Conservation (phyloP, 768 basidiomycete species). For the Cystofilobasidium capitatum region DNA sequence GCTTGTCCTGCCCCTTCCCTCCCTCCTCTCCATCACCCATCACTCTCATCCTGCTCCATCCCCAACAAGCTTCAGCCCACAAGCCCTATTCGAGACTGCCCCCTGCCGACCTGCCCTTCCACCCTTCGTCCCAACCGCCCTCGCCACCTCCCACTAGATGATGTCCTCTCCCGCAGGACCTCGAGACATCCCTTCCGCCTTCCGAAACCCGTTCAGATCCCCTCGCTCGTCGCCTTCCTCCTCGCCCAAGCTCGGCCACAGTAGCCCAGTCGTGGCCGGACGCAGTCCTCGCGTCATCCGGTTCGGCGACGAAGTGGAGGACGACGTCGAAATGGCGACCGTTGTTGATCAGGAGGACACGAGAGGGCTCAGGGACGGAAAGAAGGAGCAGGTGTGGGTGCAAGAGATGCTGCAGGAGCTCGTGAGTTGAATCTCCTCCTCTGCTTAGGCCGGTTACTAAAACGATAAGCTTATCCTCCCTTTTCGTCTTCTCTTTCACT, state of each 20-base stretch:
- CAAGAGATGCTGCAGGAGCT: constrained; percentile 30
- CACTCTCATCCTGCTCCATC: no score
- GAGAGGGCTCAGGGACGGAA: constrained; percentile 39
- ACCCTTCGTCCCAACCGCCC: neutral
- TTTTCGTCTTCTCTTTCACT: neutral
- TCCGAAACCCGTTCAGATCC: neutral
- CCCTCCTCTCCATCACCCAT: no score
- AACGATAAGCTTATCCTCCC: neutral
- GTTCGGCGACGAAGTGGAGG: constrained; percentile 5
- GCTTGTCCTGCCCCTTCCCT: no score
- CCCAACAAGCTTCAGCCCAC: no score
- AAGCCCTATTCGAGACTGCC: no score
- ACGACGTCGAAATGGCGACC: neutral
- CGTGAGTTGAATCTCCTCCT: constrained; percentile 36
- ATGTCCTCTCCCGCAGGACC: neutral
- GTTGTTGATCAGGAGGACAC: neutral
- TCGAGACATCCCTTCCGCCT: neutral
- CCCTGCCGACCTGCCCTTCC: neutral
- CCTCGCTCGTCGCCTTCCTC: neutral
- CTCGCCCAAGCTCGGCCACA: neutral
- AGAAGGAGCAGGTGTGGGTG: constrained; percentile 42
- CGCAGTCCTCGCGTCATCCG: neutral
- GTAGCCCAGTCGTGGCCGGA: neutral
- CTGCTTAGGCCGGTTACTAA: no score
- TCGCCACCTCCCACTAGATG: neutral